These are phyloP conservation scores for Zarea fungicola DNA, from an alignment of 2,329 filamentous ascomycete species.

Conservation along the genomic window DNA sequence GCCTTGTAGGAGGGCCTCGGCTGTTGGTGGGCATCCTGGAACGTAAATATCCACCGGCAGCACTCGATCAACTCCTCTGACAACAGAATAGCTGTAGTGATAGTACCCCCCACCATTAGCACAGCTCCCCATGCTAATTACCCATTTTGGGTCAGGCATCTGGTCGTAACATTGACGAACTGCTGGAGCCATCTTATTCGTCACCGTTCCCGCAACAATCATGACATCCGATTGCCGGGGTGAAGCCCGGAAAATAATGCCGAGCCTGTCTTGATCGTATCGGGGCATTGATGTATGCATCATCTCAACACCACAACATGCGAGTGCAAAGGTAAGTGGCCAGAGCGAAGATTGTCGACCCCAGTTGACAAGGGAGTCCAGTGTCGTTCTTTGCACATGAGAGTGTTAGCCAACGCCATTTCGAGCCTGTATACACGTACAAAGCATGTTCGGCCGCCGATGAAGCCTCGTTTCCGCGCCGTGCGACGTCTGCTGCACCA, in stretches of 20 bases:
- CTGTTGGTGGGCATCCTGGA: slow-evolving; percentile 63
- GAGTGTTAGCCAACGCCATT: too few relatives aligned
- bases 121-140: slow-evolving; percentile 76
- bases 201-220: slow-evolving; percentile 89
- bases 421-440: too few relatives aligned
- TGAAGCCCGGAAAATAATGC: slow-evolving; percentile 86
- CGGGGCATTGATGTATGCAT: slow-evolving; percentile 85
- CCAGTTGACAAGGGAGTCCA: slow-evolving; percentile 80
- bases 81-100: slow-evolving; percentile 77
- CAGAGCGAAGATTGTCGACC: slow-evolving; percentile 77
- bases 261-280: slow-evolving; percentile 83
- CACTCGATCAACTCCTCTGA: slow-evolving; percentile 69
- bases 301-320: slow-evolving; percentile 89
- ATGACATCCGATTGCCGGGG: slow-evolving; percentile 86
- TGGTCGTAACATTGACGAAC: slow-evolving; percentile 90
- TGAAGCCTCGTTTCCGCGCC: too few relatives aligned
- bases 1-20: slow-evolving; percentile 60
- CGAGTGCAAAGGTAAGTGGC: slow-evolving; percentile 85
- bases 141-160: slow-evolving; percentile 93
- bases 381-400: slow-evolving; percentile 54
- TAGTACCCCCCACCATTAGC: slow-evolving; percentile 84
- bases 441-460: too few relatives aligned
- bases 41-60: slow-evolving; percentile 78
- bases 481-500: too few relatives aligned
- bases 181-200: slow-evolving; percentile 94